Evolutionary conservation across 768 basidiomycete genomes (phyloP), one percentile per base, ranked within the genome.

Genomic region (Phylloporus rhodoxanthus): DNA sequence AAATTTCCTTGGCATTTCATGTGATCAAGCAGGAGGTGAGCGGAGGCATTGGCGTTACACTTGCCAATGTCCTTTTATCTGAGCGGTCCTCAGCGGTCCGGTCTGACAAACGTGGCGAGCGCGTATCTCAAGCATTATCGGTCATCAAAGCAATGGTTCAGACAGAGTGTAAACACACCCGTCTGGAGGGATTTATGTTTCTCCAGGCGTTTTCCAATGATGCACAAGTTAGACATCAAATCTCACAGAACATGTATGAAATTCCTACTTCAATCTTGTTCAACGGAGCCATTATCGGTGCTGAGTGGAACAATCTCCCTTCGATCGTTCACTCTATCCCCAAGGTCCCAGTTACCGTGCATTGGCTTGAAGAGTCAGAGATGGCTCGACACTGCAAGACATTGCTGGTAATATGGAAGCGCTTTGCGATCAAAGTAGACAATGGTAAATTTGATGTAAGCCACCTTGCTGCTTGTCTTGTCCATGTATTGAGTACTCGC

Each of bases 1-100:
- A 55, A 1, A 66, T 61, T 33, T 69, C 72, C 14, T 65, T 61
- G 0, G 72, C 73, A 1, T 75, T 77, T 52, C 58, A 56, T 28
- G 61, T 77, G 5, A 60, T 84, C 25, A 70, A 64, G 19, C 75
- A 82, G 48, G 77, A 80, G 41, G 57, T 78, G 17, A 58, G 67
- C 25, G 66, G 65, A 26, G 76, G 76, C 13, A 71, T 77, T 29
- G 78, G 75, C 1, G 44, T 68, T 1, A 65, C 66, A 14, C 65
- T 84, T 25, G 66, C 74, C 17, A 53, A 59, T 17, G 56, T 68
- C 14, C 65, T 82, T 15, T 65, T 82, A 36, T 48, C 52, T 20
- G 48, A 52, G 23, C 45, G 25, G 26, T 5, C 30, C 4, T 17
- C 51, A 8, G 43, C 30, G 6, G 14, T 17, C 3, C 44, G 45